These are phyloP conservation scores for Debaryomyces maramus DNA, from an alignment of 805 yeast species.

Conservation along the genomic window DNA sequence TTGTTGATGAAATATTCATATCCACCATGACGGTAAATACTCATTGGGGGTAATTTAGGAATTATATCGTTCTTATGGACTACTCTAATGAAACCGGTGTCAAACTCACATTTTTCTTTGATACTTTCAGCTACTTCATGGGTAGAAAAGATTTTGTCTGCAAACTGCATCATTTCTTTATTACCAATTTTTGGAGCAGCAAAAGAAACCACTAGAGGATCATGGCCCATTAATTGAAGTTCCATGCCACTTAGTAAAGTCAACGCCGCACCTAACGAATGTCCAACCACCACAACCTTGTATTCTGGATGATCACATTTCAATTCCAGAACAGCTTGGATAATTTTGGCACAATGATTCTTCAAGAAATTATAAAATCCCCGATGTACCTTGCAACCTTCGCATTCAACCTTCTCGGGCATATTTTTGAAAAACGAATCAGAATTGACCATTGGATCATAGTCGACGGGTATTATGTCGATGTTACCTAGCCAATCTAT, in stretches of 20 bases:
- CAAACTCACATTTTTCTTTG: conserved; percentile 21
- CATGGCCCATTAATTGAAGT: conserved; percentile 50
- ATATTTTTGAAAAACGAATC: conserved; percentile 1
- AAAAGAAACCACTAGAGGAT: conserved; percentile 56
- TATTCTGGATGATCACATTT: conserved; percentile 46
- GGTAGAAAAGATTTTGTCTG: conserved; percentile 50
- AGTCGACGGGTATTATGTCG: conserved; percentile 45
- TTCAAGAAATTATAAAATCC: conserved; percentile 58
- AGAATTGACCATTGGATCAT: conserved; percentile 42
- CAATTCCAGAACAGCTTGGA: conserved; percentile 34
- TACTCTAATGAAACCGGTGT: conserved; percentile 52
- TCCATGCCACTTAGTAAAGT: conserved; percentile 66
- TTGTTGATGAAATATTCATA: conserved; percentile 48
- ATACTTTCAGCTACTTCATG: conserved; percentile 22
- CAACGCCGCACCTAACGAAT: conserved; percentile 75
- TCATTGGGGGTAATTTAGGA: conserved; percentile 58
- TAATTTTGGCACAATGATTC: conserved; percentile 39
- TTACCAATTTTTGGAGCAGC: conserved; percentile 72
- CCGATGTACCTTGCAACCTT: conserved; percentile 57
- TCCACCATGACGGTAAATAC: conserved; percentile 48
- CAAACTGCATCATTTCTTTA: conserved; percentile 46
- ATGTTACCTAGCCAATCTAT: conserved; percentile 67
- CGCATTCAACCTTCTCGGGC: conserved; percentile 33
- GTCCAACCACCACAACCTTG: conserved; percentile 60
- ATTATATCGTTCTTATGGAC: conserved; percentile 59